Evolutionary conservation across 2,329 filamentous ascomycete genomes (phyloP).

Genomic region (Ramichloridium luteum): DNA sequence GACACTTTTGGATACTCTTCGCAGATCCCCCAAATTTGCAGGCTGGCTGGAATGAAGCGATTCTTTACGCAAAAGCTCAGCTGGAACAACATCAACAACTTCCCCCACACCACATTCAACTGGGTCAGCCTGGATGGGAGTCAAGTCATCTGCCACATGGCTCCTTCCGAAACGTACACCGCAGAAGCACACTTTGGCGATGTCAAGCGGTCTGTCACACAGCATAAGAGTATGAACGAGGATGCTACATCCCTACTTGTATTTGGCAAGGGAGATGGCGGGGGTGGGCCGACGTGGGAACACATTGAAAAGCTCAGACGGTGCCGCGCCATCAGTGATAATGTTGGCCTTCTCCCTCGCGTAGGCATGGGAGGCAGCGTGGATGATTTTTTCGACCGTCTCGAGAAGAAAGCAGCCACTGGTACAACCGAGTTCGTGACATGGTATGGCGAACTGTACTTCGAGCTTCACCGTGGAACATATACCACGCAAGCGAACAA

Average conservation of each 20-base stretch:
- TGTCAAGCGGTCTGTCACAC: conserved; percentile 72
- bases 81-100: conserved; percentile 99
- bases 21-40: conserved; percentile 86
- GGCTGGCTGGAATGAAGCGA: conserved; percentile 85
- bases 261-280: conserved; percentile 93
- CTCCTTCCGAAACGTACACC: conserved; percentile 89
- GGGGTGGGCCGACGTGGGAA: conserved; percentile 85
- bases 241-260: conserved; percentile 83
- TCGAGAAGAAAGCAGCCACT: conserved; percentile 61
- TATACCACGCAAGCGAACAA: conserved; percentile 98
- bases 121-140: conserved; percentile 94
- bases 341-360: conserved; percentile 67
- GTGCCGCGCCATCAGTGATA: conserved; percentile 84
- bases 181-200: conserved; percentile 91
- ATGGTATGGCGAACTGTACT: conserved; percentile 97
- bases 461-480: conserved; percentile 91
- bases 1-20: conserved; percentile 97
- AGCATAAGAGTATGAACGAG: conserved; percentile 92
- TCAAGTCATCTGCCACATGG: conserved; percentile 96
- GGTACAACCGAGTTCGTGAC: conserved; percentile 64
- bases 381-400: conserved; percentile 80
- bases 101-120: conserved; percentile 97
- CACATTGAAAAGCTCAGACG: conserved; percentile 90
- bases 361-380: conserved; percentile 82
- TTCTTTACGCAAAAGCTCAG: conserved; percentile 98